Base-by-base conservation (phyloP, 108 stramenopile genomes). In the Epipyxis sp. region DNA sequence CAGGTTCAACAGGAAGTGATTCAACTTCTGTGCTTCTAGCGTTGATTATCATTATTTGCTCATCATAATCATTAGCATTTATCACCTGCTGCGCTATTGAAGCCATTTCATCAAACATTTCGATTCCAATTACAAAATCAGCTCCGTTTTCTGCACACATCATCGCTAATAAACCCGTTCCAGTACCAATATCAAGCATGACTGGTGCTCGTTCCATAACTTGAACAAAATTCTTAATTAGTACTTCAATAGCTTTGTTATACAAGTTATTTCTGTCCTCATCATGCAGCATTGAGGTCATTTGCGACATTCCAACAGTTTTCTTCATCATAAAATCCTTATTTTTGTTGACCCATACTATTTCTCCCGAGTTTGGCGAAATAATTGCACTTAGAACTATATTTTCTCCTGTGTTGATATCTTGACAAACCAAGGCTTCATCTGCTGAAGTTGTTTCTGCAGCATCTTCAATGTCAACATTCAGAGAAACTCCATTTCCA, bases 111-210 rank as follows among this genome's bases (percentile, higher is more conserved):
- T 81, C 79, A 44, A 80, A 86, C 80, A 88, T 86, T 78, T 88
- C 87, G 43, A 81, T 79, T 27, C 78, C 84, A 25, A 78, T 77
- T 41, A 88, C 87, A 13, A 40, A 50, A 44, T 13, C 39, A 13
- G 85, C 85, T 2, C 87, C 87, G 0, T 81, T 77, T 37, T 71
- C 16, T 1, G 80, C 86, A 13, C 83, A 82, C 41, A 86, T 37
- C 81, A 88, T 79, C 0, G 87, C 78, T 39, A 88, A 77, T n/a
- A 88, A 82, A 1, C 87, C 87, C 0, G 87, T 86, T 0, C 87
- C 87, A 6, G 79, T 44, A 29, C 87, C 87, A 65, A 88, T 87
- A 43, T 88, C 87, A 0, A 88, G 81, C 77, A 88, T 84, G 0
- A 81, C 50, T 1, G 87, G 87, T 0, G 78, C 72, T 10, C 84